These are phyloP conservation scores for Kodamaea derodonti DNA, from an alignment of 1,139 yeast species.

Conservation along the genomic window DNA sequence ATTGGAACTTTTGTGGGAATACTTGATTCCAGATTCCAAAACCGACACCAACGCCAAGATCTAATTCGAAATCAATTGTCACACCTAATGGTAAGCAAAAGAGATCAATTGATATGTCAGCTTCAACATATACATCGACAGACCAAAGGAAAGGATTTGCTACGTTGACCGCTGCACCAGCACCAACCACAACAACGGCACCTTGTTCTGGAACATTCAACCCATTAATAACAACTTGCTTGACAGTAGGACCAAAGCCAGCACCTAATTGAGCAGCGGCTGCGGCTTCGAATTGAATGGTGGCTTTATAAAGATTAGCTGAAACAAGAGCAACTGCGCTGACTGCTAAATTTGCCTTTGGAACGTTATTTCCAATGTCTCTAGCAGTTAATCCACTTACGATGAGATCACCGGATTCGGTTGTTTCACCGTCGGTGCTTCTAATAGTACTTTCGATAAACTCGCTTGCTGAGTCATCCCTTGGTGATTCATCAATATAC, in stretches of 20 bases:
- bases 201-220: constrained; percentile 8
- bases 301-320: constrained; percentile 26
- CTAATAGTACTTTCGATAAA: not conserved
- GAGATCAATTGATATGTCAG: constrained; percentile 12
- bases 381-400: not conserved
- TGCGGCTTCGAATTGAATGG: constrained; percentile 17
- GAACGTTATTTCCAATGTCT: constrained; percentile 13
- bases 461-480: not conserved
- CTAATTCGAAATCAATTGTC: constrained; percentile 21
- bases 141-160: constrained; percentile 23
- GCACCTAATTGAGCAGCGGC: constrained; percentile 12
- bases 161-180: constrained; percentile 6
- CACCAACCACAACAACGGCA: constrained; percentile 5
- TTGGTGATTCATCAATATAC: not conserved
- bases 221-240: constrained; percentile 16
- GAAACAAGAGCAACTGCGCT: constrained; percentile 22
- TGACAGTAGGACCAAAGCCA: constrained; percentile 5
- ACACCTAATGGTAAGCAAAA: constrained; percentile 30
- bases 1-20: constrained; percentile 16
- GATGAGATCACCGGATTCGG: too few relatives aligned
- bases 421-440: too few relatives aligned
- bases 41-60: constrained; percentile 12
- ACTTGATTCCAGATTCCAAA: constrained; percentile 15
- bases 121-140: constrained; percentile 23
- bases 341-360: constrained; percentile 27